These are phyloP conservation scores for Sparassis latifolia DNA, from an alignment of 1,284 basidiomycete genomes.

Conservation along the genomic window DNA sequence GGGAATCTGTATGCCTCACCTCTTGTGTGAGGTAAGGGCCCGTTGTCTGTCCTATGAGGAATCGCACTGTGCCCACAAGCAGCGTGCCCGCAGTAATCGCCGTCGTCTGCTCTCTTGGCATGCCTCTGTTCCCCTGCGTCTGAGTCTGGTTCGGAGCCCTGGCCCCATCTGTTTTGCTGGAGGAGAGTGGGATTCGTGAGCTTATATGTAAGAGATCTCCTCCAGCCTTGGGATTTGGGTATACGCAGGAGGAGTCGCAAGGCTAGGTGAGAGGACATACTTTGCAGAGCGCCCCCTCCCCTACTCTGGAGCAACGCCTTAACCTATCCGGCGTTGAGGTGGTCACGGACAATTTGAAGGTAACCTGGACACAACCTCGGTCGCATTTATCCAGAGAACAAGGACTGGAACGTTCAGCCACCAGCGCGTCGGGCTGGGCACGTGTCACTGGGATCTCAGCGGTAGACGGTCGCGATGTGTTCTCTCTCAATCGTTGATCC, in stretches of 20 bases:
- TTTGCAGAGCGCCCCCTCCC: not conserved
- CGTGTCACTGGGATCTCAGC: not conserved
- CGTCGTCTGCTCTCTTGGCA: not conserved
- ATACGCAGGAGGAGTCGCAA: too few relatives aligned
- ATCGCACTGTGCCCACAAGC: not conserved
- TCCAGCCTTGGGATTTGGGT: too few relatives aligned
- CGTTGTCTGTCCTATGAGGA: constrained; percentile 1
- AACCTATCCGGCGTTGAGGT: not conserved
- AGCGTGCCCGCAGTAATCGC: not conserved
- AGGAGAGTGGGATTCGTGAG: too few relatives aligned
- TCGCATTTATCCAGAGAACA: not conserved
- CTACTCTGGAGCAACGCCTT: too few relatives aligned
- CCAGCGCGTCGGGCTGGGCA: not conserved
- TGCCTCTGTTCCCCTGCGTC: not conserved
- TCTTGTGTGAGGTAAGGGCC: not conserved
- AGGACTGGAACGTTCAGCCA: constrained; percentile 3
- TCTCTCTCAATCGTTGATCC: too few relatives aligned
- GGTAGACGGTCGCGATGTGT: too few relatives aligned
- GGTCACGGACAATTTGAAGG: not conserved
- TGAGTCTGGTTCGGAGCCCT: not conserved
- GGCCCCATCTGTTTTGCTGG: not conserved
- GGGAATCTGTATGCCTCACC: not conserved
- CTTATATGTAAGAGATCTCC: too few relatives aligned
- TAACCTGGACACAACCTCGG: not conserved
- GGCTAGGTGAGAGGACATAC: not conserved